Evolutionary conservation across 768 basidiomycete species (phyloP).

Genomic region (Lactarius akahatsu): DNA sequence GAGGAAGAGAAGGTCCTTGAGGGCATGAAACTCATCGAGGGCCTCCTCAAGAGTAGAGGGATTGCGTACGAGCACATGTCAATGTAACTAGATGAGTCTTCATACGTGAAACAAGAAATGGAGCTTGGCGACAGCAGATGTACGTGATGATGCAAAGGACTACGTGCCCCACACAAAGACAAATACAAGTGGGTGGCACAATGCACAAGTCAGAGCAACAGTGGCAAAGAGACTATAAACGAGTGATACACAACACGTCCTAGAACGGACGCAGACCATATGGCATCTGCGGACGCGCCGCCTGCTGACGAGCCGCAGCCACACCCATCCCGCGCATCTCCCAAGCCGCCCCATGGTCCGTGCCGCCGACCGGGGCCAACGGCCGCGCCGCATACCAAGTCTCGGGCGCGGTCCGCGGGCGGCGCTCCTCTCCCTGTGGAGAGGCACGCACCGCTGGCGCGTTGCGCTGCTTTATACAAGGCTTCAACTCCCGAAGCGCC

Average conservation of each 20-base stretch:
- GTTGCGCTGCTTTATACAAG: too few relatives aligned
- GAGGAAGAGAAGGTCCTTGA: constrained; percentile 75
- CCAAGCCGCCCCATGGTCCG: not conserved
- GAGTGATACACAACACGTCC: not conserved
- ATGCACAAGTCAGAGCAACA: not conserved
- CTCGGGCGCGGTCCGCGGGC: not conserved
- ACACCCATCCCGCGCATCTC: constrained; percentile 3
- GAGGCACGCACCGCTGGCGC: not conserved
- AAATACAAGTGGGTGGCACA: not conserved
- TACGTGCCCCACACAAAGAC: not conserved
- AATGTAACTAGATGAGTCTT: not conserved
- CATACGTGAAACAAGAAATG: not conserved
- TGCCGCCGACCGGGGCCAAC: constrained; percentile 4
- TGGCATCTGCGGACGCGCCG: constrained; percentile 5
- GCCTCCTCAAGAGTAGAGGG: constrained; percentile 18
- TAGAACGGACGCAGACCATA: not conserved
- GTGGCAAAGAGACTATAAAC: not conserved
- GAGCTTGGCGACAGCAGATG: not conserved
- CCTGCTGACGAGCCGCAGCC: constrained; percentile 8
- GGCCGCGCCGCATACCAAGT: not conserved
- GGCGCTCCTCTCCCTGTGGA: not conserved
- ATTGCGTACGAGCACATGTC: constrained; percentile 9
- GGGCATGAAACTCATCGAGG: constrained; percentile 61
- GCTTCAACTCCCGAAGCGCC: not conserved
- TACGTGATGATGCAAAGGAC: not conserved